Evolutionary conservation across 1,139 yeast species (phyloP).

Genomic region (Dujonia santamariae): DNA sequence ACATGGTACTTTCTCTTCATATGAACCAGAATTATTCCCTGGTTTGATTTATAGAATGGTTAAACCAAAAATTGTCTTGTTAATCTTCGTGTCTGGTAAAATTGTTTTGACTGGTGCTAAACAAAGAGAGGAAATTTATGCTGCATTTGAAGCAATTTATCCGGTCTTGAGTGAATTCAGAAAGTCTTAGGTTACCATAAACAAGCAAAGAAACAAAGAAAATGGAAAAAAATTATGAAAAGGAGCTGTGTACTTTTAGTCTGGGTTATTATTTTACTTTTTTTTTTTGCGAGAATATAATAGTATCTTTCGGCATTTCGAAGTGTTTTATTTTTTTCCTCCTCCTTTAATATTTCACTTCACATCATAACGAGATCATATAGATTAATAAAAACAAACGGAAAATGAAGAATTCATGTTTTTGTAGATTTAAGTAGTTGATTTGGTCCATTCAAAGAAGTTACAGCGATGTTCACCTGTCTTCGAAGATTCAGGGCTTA

Average conservation of each 20-base stretch:
- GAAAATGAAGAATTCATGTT: no score
- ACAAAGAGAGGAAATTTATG: conserved; percentile 97
- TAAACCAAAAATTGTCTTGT: conserved; percentile 92
- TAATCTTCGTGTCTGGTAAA: conserved; percentile 95
- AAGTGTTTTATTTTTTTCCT: conserved; percentile 5
- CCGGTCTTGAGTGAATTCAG: conserved; percentile 98
- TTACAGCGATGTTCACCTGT: conserved; percentile 22
- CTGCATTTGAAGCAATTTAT: conserved; percentile 96
- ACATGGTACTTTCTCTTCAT: conserved; percentile 98
- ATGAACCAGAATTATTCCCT: conserved; percentile 97
- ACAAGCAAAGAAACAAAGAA: neutral
- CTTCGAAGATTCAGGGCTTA: conserved; percentile 2
- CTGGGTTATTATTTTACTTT: neutral
- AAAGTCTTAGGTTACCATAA: conserved; percentile 49
- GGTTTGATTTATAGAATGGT: conserved; percentile 99
- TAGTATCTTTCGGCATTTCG: conserved; percentile 3
- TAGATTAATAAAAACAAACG: no score
- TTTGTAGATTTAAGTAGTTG: conserved; percentile 3
- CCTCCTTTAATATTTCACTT: conserved; percentile 7
- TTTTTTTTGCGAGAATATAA: neutral
- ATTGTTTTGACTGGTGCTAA: conserved; percentile 98
- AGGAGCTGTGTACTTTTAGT: conserved; percentile 8
- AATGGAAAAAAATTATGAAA: neutral
- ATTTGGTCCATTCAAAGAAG: conserved; percentile 36
- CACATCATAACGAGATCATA: no score